phyloP scores from a whole-genome alignment of 805 yeast species.

The Metschnikowia continentalis region DNA sequence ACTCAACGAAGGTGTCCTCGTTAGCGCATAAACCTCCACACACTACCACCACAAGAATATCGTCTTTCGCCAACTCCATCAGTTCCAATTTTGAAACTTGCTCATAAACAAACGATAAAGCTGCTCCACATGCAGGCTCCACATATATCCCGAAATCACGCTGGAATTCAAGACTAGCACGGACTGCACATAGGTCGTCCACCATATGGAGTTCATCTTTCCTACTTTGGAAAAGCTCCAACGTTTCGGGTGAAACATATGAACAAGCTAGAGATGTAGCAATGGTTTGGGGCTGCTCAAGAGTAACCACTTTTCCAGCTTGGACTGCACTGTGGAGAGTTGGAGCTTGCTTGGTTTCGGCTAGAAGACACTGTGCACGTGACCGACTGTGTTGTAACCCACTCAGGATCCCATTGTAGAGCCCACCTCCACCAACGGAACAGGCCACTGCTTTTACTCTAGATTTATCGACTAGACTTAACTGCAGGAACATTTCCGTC shows the following conservation, averaged over 20 bases:
- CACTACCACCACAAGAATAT: conserved; percentile 50
- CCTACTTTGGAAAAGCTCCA: conserved; percentile 25
- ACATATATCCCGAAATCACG: conserved; percentile 48
- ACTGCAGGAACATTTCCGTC: conserved; percentile 35
- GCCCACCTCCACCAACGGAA: conserved; percentile 57
- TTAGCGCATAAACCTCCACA: conserved; percentile 44
- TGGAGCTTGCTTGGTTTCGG: conserved; percentile 63
- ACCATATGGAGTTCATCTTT: conserved; percentile 21
- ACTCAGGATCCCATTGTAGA: conserved; percentile 47
- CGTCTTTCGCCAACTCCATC: conserved; percentile 31
- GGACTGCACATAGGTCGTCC: conserved; percentile 53
- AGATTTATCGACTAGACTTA: conserved; percentile 16
- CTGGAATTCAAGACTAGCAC: conserved; percentile 48
- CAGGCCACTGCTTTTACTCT: conserved; percentile 45
- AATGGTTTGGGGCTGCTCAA: conserved; percentile 47
- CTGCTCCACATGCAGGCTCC: conserved; percentile 76
- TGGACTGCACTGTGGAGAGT: conserved; percentile 50
- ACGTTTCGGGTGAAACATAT: conserved; percentile 47
- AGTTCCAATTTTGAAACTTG: conserved; percentile 27
- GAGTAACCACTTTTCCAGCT: conserved; percentile 40
- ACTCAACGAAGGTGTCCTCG: conserved; percentile 13
- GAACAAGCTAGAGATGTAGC: conserved; percentile 67
- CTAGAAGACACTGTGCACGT: conserved; percentile 34
- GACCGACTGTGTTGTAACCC: conserved; percentile 31
- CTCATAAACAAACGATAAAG: conserved; percentile 50